Evolutionary conservation across 2,329 filamentous ascomycete species (phyloP), one percentile per base, ranked within the genome.

Genomic region (Dactylellina sp.): DNA sequence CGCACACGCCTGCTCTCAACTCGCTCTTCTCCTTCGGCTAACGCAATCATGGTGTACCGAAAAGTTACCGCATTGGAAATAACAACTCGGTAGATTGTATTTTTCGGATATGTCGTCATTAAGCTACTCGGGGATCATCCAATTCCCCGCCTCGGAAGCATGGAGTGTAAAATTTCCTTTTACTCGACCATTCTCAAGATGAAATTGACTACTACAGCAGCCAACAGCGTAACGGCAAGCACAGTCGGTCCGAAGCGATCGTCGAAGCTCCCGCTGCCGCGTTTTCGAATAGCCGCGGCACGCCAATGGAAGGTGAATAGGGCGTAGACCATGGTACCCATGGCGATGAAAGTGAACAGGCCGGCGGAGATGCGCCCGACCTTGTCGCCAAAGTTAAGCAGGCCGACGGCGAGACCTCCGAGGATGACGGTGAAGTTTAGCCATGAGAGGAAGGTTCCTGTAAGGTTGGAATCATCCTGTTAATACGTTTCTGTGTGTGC

Each of bases 361-460:
- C 92, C 93, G 64, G 95, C 93, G 75, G 90, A 94, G 82, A 98
- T 97, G 81, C 95, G 95, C 79, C 94, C 94, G 64, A 96, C 89
- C 76, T 89, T 89, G 83, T 99, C 95, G 81, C 95, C 95, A 79
- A 99, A 99, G 85, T 99, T 99, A 80, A 99, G 89, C 81, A 99
- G 93, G 78, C 95, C 95, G 78, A 99, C 92, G 77, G 95, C 94
- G 56, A 99, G 89, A 76, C 95, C 95, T 80, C 95, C 95, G 75
- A 99, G 91, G 83, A 99, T 94, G 80, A 99, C 93, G 57, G 93
- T 97, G 86, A 98, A 98, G 87, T 99, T 99, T 80, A 99, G 91
- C 95, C 95, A 99, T 83, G 93, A 97, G 80, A 99, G 89, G 82
- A 99, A 99, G 76, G 95, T 99, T 47, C 68, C 68, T 72, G 44